Conservation (phyloP, 2,329 filamentous ascomycete species). For the Davidsoniella neocaledoniae region DNA sequence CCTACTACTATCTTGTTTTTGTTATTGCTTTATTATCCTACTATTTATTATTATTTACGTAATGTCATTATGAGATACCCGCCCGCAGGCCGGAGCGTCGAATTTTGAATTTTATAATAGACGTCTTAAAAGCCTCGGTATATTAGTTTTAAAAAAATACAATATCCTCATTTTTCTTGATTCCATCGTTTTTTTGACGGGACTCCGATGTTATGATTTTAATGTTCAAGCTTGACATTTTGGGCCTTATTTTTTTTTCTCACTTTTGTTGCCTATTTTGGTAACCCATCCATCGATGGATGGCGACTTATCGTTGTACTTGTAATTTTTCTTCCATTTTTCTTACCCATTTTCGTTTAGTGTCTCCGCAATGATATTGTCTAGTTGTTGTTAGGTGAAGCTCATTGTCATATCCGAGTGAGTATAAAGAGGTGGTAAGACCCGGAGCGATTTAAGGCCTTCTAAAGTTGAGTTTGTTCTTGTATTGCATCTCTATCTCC, state of each 20-base stretch:
- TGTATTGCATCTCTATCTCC: background rate
- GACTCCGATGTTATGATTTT: background rate
- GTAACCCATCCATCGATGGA: background rate
- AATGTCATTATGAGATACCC: slow-evolving; percentile 5
- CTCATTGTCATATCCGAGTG: background rate
- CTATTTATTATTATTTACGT: background rate
- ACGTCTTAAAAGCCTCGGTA: background rate
- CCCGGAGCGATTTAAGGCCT: background rate
- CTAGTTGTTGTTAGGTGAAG: background rate
- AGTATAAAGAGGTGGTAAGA: background rate
- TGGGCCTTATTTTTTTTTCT: background rate
- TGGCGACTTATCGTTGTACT: background rate
- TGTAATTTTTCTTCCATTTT: background rate
- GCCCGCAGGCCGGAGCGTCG: background rate
- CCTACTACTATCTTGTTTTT: background rate
- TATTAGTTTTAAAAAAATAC: no score
- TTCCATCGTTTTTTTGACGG: background rate
- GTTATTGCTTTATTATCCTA: background rate
- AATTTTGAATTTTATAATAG: background rate
- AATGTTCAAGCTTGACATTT: no score
- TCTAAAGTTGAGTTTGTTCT: background rate
- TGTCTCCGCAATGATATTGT: background rate
- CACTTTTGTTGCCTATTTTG: slow-evolving; percentile 4
- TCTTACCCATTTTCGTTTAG: background rate
- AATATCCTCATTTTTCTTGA: background rate